Percentiles rank a stretch among this genome's conserved stretches.
Conservation (phyloP, 352 stramenopile species). For the Globisporangium irregulare region DNA sequence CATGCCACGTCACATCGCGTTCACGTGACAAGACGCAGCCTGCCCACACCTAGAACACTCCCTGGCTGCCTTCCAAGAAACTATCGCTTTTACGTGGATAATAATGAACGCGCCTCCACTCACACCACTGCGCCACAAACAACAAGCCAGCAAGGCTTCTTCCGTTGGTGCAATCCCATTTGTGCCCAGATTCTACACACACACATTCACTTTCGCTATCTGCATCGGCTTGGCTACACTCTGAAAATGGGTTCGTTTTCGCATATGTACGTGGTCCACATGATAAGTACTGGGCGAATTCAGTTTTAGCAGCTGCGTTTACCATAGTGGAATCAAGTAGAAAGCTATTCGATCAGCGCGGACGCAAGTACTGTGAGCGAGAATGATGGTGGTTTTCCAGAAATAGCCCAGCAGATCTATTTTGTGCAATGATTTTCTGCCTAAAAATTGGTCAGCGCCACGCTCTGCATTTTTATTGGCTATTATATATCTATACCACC, state of each 20-base stretch:
- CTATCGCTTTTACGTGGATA: neutral
- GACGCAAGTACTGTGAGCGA: neutral
- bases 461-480: conserved; percentile 11
- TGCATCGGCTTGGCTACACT: conserved; percentile 8
- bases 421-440: neutral
- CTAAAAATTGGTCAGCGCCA: conserved; percentile 5
- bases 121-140: too few relatives aligned
- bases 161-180: neutral
- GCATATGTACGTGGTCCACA: conserved; percentile 11
- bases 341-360: conserved; percentile 1
- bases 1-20: too few relatives aligned
- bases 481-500: neutral
- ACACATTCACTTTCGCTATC: neutral
- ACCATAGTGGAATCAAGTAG: neutral
- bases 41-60: too few relatives aligned
- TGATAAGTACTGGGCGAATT: neutral
- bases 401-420: conserved; percentile 1
- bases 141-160: neutral
- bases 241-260: conserved; percentile 9
- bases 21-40: too few relatives aligned
- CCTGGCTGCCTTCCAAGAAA: too few relatives aligned
- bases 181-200: neutral
- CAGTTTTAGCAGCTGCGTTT: neutral
- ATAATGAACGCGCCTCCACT: neutral
- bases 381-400: conserved; percentile 8